phyloP scores from a whole-genome alignment of 1,284 basidiomycete species.

The Cutaneotrichosporon mucoides region DNA sequence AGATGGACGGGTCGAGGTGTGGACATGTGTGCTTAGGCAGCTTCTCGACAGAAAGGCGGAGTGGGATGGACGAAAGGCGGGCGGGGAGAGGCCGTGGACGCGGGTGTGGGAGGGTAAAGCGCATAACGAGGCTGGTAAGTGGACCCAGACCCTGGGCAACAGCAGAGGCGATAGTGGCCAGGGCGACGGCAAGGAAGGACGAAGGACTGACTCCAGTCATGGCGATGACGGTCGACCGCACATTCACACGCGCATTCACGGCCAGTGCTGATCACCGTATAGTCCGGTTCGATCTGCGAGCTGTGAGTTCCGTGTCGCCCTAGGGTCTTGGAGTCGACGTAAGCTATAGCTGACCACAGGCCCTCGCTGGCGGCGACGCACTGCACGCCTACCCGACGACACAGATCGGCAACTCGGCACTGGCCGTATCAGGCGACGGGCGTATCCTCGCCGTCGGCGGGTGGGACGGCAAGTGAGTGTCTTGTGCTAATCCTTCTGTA shows the following conservation, averaged over 20 bases:
- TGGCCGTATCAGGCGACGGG: slow-evolving; percentile 70
- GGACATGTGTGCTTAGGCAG: slow-evolving; percentile 50
- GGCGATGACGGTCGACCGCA: slow-evolving; percentile 69
- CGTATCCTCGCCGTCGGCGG: slow-evolving; percentile 74
- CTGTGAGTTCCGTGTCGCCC: too few species aligned
- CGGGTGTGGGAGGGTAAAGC: slow-evolving; percentile 63
- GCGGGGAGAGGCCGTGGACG: slow-evolving; percentile 58
- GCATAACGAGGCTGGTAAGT: slow-evolving; percentile 73
- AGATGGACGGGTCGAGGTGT: slow-evolving; percentile 68
- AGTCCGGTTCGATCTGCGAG: slow-evolving; percentile 55
- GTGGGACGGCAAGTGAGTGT: slow-evolving; percentile 77
- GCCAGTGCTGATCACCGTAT: slow-evolving; percentile 80
- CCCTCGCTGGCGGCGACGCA: not conserved
- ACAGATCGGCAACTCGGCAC: slow-evolving; percentile 67
- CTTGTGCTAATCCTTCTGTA: too few species aligned
- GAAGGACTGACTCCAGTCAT: slow-evolving; percentile 59
- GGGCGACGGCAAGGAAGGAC: too few species aligned
- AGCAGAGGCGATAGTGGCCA: not conserved
- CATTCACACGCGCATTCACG: slow-evolving; percentile 62
- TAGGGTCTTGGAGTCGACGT: not conserved
- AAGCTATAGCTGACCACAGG: slow-evolving; percentile 2
- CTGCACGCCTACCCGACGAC: slow-evolving; percentile 55
- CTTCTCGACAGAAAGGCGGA: not conserved
- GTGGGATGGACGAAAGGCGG: slow-evolving; percentile 24
- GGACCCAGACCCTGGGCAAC: too few species aligned